Base-by-base conservation (phyloP, 176 grass and related monocot genomes). In the Dactylis glomerata region DNA sequence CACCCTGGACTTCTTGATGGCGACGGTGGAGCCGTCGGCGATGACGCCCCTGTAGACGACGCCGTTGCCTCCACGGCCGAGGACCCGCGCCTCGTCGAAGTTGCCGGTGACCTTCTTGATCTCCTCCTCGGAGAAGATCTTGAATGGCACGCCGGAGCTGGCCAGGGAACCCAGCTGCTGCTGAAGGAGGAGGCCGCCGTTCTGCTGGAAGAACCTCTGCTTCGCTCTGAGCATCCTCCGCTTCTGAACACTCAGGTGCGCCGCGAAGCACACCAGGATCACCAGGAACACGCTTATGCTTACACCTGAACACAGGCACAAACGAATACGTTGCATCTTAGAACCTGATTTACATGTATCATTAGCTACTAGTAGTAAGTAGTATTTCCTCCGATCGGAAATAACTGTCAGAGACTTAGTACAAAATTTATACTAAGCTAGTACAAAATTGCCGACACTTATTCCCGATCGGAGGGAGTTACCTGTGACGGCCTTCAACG, bases 161-260 rank as follows among this genome's bases (percentile, higher is more conserved):
- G 27, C 71, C 65, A 31, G 72, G 3, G 93, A 85, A 1, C 26
- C 42, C 44, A 95, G 86, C 20, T 91, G 79, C 51, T 87, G 88
- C 65, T 85, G 86, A 10, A 92, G 64, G 6, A 95, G 22, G 14
- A 91, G 34, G 1, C 93, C 93, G 2, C 93, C 93, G 32, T 95
- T 95, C 44, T 89, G 91, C 84, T 95, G 81, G 26, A 92, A 95
- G 70, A 91, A 91, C 30, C 31, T 78, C 40, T 81, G 80, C 73
- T 91, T 95, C 1, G 86, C 56, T 61, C 74, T 78, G 40, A 92
- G 84, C 22, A 85, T 86, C 49, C 66, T 91, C 52, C 76, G 77
- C 65, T 90, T 96, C 76, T 96, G 45, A 3, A 90, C 70, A 32
- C 86, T 89, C 15, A 91, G 72, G 36, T 87, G 76, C 2, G 68